Conservation (phyloP, 2,329 filamentous ascomycete species). For the Helminthosporium solani region DNA sequence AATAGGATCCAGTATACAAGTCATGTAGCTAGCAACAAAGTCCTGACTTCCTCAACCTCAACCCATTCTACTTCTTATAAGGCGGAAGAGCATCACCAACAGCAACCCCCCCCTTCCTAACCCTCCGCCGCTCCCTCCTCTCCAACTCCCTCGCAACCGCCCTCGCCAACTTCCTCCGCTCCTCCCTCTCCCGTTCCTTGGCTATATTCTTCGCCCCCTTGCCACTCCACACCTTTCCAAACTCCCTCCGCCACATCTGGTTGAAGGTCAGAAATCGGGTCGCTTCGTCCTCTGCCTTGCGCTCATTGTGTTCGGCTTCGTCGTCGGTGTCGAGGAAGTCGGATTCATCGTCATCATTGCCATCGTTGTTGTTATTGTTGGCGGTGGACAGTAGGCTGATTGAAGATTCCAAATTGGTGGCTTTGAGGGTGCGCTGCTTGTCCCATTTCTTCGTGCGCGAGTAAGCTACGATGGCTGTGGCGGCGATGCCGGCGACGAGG, state of each 20-base stretch:
- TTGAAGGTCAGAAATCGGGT: slow-evolving; percentile 29
- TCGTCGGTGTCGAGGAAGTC: slow-evolving; percentile 36
- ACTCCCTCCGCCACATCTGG: slow-evolving; percentile 36
- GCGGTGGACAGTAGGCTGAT: slow-evolving; percentile 14
- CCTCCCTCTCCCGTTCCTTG: slow-evolving; percentile 34
- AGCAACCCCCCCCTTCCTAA: slow-evolving; percentile 21
- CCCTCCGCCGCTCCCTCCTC: slow-evolving; percentile 26
- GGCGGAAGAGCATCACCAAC: slow-evolving; percentile 21
- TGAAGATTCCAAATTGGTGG: slow-evolving; percentile 19
- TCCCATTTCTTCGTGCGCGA: slow-evolving; percentile 36
- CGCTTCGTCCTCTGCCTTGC: slow-evolving; percentile 32
- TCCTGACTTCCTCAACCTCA: too few relatives aligned
- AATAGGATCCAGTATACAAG: too few relatives aligned
- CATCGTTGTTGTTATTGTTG: too few relatives aligned
- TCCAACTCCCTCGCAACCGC: slow-evolving; percentile 33
- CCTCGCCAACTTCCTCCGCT: slow-evolving; percentile 34
- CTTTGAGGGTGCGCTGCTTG: slow-evolving; percentile 26
- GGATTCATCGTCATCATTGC: slow-evolving; percentile 22
- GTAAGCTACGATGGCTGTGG: slow-evolving; percentile 28
- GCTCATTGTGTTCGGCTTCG: slow-evolving; percentile 28
- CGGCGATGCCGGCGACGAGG: slow-evolving; percentile 22
- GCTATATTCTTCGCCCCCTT: slow-evolving; percentile 26
- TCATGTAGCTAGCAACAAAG: too few relatives aligned
- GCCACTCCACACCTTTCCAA: slow-evolving; percentile 30
- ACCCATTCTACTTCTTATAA: slow-evolving; percentile 23